A percentile compares a stretch with the other conserved stretches of the same genome.
Evolutionary conservation across 2,329 filamentous ascomycete genomes (phyloP).

Genomic region (Cladophialophora chaetospira): DNA sequence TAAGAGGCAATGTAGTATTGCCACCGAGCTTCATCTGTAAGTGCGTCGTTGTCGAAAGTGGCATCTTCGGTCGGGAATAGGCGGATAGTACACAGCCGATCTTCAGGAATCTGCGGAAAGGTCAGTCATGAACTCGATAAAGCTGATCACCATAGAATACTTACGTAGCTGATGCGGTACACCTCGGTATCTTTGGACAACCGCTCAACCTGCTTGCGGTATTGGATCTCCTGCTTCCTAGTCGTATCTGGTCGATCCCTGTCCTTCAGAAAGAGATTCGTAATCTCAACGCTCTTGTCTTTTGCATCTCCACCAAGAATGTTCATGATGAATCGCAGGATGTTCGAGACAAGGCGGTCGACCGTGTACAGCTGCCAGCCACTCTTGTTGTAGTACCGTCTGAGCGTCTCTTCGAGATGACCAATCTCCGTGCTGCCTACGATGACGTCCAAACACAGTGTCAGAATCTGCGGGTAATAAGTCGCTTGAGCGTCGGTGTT

Average conservation of each 20-base stretch:
- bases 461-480: slow-evolving; percentile 83
- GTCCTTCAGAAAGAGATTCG: slow-evolving; percentile 81
- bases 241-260: slow-evolving; percentile 82
- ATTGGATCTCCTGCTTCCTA: slow-evolving; percentile 84
- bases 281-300: slow-evolving; percentile 90
- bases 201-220: slow-evolving; percentile 89
- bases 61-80: slow-evolving; percentile 86
- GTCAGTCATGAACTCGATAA: slow-evolving; percentile 38
- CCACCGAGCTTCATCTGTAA: slow-evolving; percentile 68
- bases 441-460: slow-evolving; percentile 84
- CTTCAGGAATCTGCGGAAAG: slow-evolving; percentile 61
- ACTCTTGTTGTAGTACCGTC: slow-evolving; percentile 85
- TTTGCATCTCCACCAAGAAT: slow-evolving; percentile 67
- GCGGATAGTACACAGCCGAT: slow-evolving; percentile 70
- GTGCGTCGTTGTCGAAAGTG: slow-evolving; percentile 73
- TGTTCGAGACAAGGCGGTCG: slow-evolving; percentile 79
- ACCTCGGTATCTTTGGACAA: slow-evolving; percentile 89
- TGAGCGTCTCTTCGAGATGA: slow-evolving; percentile 85
- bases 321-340: slow-evolving; percentile 80
- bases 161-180: slow-evolving; percentile 87
- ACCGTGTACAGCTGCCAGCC: slow-evolving; percentile 95
- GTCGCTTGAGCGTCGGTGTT: slow-evolving; percentile 65
- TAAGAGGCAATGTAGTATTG: slow-evolving; percentile 95
- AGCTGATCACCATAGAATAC: slow-evolving; percentile 42
- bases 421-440: slow-evolving; percentile 77